Evolutionary conservation across 371 early-diverging fungal species (phyloP), one percentile per base, ranked within the genome.

Genomic region (Actinomortierella wolfii): DNA sequence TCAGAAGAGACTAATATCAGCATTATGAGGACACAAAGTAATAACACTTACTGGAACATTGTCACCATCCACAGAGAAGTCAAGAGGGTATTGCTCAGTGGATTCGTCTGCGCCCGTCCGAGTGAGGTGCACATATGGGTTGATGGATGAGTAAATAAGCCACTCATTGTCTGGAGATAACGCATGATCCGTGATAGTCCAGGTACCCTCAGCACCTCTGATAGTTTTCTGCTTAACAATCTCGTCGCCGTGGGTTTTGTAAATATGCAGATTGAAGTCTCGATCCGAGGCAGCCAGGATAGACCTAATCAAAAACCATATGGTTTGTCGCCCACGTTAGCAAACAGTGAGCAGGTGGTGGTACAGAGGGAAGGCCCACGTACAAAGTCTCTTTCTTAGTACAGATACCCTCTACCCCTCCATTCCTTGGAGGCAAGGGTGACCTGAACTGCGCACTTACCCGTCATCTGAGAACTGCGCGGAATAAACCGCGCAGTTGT

Each of bases 91-190:
- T 15, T 81, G 77, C 13, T 48, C 44, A 15, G 67, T 66, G 9
- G 70, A 57, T 4, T 76, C 76, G 20, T 76, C 73, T 1, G 56
- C 57, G 54, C 66, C 80, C 15, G 78, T 78, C 46, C 68, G 65
- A 17, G 83, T 76, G 44, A 87, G 28, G 65, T 80, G 75, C 14
- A 84, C 84, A 52, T 74, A 47, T 6, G 83, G 83, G 5, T 79
- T 81, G 50, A 89, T 81, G 46, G 84, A 83, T 20, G 81, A 78
- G 63, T 89, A 86, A n/a, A 82, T 77, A 17, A 89, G 52, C 71
- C 77, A 76, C 41, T 74, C 43, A 43, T 81, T 82, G 57, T 83
- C 78, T 1, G 73, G 53, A 13, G 79, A 70, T 2, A 84, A 50
- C 21, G 65, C 66, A 44, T 63, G 67, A 57, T 76, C 83, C 1